Conservation (phyloP, 176 grass and related monocot species). For the Lolium perenne region DNA sequence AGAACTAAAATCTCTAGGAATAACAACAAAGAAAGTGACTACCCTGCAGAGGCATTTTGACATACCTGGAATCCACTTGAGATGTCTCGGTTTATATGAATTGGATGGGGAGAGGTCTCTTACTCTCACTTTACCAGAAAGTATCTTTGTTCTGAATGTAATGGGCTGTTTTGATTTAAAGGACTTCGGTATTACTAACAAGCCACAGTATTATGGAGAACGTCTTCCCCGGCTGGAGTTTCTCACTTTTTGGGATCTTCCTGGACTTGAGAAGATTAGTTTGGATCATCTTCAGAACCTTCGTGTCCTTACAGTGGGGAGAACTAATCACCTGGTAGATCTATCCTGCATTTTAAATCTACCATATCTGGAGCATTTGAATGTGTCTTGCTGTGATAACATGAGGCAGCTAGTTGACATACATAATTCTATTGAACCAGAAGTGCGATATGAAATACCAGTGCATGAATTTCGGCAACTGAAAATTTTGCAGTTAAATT, state of each 20-base stretch:
- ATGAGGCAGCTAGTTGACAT: slow-evolving; percentile 44
- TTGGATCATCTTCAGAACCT: slow-evolving; percentile 39
- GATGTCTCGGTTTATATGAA: slow-evolving; percentile 47
- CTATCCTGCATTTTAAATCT: slow-evolving; percentile 45
- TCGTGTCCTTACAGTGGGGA: slow-evolving; percentile 34
- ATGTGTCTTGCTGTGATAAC: slow-evolving; percentile 39
- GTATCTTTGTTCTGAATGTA: slow-evolving; percentile 36
- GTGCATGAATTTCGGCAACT: neutral
- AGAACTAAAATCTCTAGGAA: slow-evolving; percentile 46
- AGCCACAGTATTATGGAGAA: neutral
- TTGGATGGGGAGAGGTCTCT: slow-evolving; percentile 48
- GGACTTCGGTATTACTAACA: slow-evolving; percentile 32
- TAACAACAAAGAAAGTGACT: slow-evolving; percentile 42
- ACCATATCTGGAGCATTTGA: slow-evolving; percentile 39
- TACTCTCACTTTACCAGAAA: slow-evolving; percentile 39
- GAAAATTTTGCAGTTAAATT: slow-evolving; percentile 28
- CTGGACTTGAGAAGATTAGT: slow-evolving; percentile 36
- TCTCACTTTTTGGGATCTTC: slow-evolving; percentile 50
- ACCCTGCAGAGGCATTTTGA: slow-evolving; percentile 43
- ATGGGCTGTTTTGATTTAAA: slow-evolving; percentile 23
- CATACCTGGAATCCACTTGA: neutral
- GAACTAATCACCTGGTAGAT: slow-evolving; percentile 22
- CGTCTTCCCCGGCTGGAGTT: slow-evolving; percentile 33
- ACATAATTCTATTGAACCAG: neutral
- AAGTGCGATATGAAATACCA: neutral